phyloP scores from a whole-genome alignment of 1,284 basidiomycete genomes.

The Moniliophthora roreri region DNA sequence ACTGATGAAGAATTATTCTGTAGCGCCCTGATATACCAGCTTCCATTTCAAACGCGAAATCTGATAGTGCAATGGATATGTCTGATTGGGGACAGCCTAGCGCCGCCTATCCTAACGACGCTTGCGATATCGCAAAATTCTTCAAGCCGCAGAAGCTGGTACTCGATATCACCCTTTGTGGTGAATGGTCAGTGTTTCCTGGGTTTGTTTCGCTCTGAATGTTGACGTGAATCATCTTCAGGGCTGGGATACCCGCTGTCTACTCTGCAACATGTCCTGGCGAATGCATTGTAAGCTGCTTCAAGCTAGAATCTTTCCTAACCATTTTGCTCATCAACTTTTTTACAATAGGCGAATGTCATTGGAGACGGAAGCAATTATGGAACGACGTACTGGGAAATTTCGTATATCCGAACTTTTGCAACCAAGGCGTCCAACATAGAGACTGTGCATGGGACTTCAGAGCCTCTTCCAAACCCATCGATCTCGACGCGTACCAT shows the following conservation, averaged over 20 bases:
- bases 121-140: slow-evolving; percentile 48
- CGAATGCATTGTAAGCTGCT: slow-evolving; percentile 5
- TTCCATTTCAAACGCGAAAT: slow-evolving; percentile 33
- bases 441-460: too few relatives aligned
- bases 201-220: slow-evolving; percentile 24
- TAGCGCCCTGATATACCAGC: slow-evolving; percentile 42
- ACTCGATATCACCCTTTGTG: slow-evolving; percentile 55
- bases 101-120: slow-evolving; percentile 46
- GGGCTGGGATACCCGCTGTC: slow-evolving; percentile 14
- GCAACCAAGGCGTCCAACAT: too few relatives aligned
- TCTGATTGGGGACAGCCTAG: slow-evolving; percentile 58
- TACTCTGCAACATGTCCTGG: slow-evolving; percentile 13
- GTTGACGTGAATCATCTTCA: neutral
- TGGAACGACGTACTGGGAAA: neutral
- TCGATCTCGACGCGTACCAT: too few relatives aligned
- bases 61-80: slow-evolving; percentile 44
- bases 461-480: too few relatives aligned
- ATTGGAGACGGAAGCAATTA: slow-evolving; percentile 1
- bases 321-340: neutral
- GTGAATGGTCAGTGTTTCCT: slow-evolving; percentile 41
- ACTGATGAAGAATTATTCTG: slow-evolving; percentile 5
- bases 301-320: too few relatives aligned
- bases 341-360: neutral
- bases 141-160: slow-evolving; percentile 57
- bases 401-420: slow-evolving; percentile 1